These are phyloP conservation scores for Blastobotrys proliferans DNA, from an alignment of 1,139 yeast genomes.

Conservation along the genomic window DNA sequence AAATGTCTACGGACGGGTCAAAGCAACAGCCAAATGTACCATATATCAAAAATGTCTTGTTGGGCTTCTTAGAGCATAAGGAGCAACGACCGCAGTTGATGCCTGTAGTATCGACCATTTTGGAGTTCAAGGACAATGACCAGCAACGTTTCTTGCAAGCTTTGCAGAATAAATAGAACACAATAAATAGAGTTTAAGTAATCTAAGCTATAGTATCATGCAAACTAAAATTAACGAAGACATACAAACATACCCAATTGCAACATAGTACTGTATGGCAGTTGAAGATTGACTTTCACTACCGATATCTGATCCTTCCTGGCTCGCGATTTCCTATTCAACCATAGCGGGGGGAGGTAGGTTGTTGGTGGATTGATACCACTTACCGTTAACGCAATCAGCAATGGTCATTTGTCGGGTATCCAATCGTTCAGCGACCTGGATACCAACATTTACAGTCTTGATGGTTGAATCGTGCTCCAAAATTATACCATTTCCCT, in stretches of 20 bases:
- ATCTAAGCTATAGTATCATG: too few relatives aligned
- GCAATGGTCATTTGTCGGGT: constrained; percentile 71
- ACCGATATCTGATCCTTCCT: too few relatives aligned
- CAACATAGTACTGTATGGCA: background rate
- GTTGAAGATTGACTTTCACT: too few relatives aligned
- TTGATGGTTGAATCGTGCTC: constrained; percentile 75
- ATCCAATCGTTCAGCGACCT: constrained; percentile 50
- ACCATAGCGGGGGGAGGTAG: background rate
- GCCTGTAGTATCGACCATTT: constrained; percentile 77
- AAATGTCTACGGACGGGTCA: constrained; percentile 16
- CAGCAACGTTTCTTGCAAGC: constrained; percentile 66
- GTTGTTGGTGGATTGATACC: constrained; percentile 25
- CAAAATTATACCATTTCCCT: constrained; percentile 60
- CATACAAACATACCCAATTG: background rate
- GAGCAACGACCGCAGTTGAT: constrained; percentile 83
- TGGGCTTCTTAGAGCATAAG: constrained; percentile 85
- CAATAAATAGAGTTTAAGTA: background rate
- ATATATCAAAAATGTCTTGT: constrained; percentile 78
- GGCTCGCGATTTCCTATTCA: constrained; percentile 11
- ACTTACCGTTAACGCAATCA: constrained; percentile 66
- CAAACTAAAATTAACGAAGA: background rate
- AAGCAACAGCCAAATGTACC: background rate
- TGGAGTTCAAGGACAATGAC: constrained; percentile 65
- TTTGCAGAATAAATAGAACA: constrained; percentile 31
- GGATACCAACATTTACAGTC: constrained; percentile 68